phyloP scores from a whole-genome alignment of 345 rosid genomes.

The Aurinia saxatilis region DNA sequence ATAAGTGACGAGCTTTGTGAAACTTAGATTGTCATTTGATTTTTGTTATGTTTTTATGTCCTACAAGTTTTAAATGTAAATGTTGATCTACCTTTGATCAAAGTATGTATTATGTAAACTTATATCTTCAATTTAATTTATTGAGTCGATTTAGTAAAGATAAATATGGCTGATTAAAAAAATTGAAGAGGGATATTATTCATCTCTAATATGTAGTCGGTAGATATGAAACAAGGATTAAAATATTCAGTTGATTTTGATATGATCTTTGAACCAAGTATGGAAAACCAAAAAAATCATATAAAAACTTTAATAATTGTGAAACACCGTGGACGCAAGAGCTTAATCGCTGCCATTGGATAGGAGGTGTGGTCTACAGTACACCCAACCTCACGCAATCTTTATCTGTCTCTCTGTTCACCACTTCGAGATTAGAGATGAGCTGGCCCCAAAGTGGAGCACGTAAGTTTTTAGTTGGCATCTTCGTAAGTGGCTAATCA shows the following conservation, averaged over 20 bases:
- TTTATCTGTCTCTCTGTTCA: slow-evolving; percentile 20
- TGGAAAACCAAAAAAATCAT: neutral
- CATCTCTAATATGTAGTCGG: neutral
- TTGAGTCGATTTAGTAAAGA: too few species aligned
- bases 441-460: slow-evolving; percentile 23
- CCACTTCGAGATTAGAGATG: slow-evolving; percentile 8
- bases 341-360: slow-evolving; percentile 18
- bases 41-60: too few species aligned
- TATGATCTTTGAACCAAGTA: neutral
- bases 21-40: too few species aligned
- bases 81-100: too few species aligned
- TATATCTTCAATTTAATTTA: too few species aligned
- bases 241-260: slow-evolving; percentile 7
- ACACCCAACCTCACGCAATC: slow-evolving; percentile 14
- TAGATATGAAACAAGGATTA: slow-evolving; percentile 5
- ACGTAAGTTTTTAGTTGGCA: slow-evolving; percentile 18
- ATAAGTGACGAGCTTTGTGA: too few species aligned
- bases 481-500: slow-evolving; percentile 12
- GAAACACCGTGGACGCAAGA: slow-evolving; percentile 23
- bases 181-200: neutral
- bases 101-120: too few species aligned
- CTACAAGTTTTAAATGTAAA: too few species aligned
- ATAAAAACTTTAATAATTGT: neutral
- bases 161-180: too few species aligned
- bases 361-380: slow-evolving; percentile 10